phyloP scores from a whole-genome alignment of 352 stramenopile species.

The Pythium oligandrum region DNA sequence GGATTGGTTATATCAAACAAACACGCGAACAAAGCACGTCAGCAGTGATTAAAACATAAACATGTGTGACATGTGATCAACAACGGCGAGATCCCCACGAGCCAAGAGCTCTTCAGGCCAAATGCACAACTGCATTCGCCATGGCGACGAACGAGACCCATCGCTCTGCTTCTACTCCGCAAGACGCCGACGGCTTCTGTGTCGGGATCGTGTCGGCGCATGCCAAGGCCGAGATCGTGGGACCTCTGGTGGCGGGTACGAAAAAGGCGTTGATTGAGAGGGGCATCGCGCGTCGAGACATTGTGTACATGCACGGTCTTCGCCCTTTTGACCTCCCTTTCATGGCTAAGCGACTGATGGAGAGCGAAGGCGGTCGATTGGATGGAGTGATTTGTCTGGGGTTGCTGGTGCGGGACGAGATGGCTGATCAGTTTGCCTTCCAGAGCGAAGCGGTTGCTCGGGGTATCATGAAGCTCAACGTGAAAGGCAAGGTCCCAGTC shows the following conservation, averaged over 20 bases:
- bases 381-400: constrained; percentile 19
- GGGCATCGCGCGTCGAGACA: constrained; percentile 14
- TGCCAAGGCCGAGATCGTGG: constrained; percentile 13
- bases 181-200: constrained; percentile 7
- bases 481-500: constrained; percentile 15
- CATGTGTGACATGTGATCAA: too few relatives aligned
- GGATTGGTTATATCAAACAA: too few relatives aligned
- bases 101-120: too few relatives aligned
- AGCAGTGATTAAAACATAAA: too few relatives aligned
- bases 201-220: constrained; percentile 18
- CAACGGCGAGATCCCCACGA: too few relatives aligned
- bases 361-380: constrained; percentile 2
- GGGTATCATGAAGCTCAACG: constrained; percentile 25
- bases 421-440: constrained; percentile 16
- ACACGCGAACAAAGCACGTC: too few relatives aligned
- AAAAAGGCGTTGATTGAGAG: constrained; percentile 12
- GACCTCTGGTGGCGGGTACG: constrained; percentile 12
- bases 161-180: constrained; percentile 1
- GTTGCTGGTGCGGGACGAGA: constrained; percentile 13
- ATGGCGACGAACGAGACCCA: constrained; percentile 14
- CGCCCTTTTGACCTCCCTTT: constrained; percentile 19
- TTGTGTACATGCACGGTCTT: constrained; percentile 11
- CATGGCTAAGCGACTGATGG: constrained; percentile 14
- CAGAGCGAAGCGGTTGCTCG: constrained; percentile 13
- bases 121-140: neutral